These are phyloP conservation scores for Amphirosellinia nigrospora DNA, from an alignment of 495 filamentous ascomycete species.

Conservation along the genomic window DNA sequence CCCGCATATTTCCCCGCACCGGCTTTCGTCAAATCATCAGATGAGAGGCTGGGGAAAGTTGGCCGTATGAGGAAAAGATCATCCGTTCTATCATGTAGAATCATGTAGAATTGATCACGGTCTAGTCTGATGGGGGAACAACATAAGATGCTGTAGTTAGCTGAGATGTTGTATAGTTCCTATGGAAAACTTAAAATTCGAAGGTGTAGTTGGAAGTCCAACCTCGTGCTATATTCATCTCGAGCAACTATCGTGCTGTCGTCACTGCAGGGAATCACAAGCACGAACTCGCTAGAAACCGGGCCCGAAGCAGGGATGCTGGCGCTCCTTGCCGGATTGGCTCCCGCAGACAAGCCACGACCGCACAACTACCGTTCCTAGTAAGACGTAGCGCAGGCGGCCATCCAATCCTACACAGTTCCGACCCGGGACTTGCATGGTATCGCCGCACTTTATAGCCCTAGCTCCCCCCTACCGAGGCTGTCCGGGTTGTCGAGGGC, in stretches of 20 bases:
- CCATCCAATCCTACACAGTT: slow-evolving; percentile 12
- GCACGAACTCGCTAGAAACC: slow-evolving; percentile 7
- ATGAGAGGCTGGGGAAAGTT: slow-evolving; percentile 10
- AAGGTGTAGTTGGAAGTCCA: neutral
- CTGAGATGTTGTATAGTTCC: neutral
- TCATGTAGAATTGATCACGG: neutral
- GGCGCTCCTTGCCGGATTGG: slow-evolving; percentile 13
- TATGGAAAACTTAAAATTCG: neutral
- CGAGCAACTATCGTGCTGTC: neutral
- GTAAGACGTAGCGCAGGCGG: neutral
- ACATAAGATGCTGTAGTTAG: neutral
- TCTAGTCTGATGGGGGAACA: neutral
- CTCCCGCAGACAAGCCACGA: slow-evolving; percentile 11
- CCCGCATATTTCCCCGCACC: slow-evolving; percentile 21
- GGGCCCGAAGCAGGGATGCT: slow-evolving; percentile 15
- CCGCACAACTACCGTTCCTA: slow-evolving; percentile 27
- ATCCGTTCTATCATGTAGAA: neutral
- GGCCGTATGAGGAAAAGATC: neutral
- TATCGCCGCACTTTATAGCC: neutral
- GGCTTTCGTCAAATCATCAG: neutral
- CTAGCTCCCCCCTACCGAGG: slow-evolving; percentile 15
- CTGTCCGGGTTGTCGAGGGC: slow-evolving; percentile 1
- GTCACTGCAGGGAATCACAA: slow-evolving; percentile 7
- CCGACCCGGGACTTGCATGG: neutral
- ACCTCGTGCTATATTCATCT: neutral